A percentile compares a stretch with the other conserved stretches of the same genome.
These are phyloP conservation scores for Cercophora samala DNA, from an alignment of 495 filamentous ascomycete genomes.

Conservation along the genomic window DNA sequence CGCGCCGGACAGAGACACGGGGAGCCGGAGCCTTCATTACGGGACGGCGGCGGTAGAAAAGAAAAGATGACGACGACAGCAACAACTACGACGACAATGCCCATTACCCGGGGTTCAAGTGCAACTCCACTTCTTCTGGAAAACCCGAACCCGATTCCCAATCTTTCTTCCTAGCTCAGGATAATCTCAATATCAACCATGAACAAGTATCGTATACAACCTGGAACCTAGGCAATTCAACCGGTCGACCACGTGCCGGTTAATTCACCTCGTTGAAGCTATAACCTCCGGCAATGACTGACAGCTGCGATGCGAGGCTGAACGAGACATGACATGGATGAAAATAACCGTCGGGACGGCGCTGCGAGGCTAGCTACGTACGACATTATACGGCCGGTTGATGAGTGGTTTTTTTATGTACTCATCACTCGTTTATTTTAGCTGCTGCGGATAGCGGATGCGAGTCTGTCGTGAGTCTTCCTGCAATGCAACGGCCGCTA, in stretches of 20 bases:
- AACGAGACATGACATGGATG: not conserved
- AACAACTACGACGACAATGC: not conserved
- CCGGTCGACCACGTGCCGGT: conserved; percentile 11
- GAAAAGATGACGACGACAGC: not conserved
- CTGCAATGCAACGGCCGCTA: conserved; percentile 8
- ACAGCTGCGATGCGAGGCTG: conserved; percentile 20
- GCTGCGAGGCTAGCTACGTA: conserved; percentile 10
- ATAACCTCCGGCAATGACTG: conserved; percentile 1
- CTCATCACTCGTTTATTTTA: not conserved
- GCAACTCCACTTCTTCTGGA: conserved; percentile 21
- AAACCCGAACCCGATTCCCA: not conserved
- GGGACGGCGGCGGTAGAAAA: not conserved
- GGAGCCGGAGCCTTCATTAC: not conserved
- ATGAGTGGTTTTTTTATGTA: not conserved
- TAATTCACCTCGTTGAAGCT: conserved; percentile 10
- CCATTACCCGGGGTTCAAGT: not conserved
- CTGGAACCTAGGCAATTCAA: not conserved
- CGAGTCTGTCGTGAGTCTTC: not conserved
- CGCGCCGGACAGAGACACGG: not conserved
- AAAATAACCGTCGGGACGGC: conserved; percentile 23
- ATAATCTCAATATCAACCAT: not conserved
- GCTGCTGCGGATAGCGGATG: not conserved
- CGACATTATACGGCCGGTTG: not conserved
- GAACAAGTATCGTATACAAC: not conserved
- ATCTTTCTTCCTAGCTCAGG: not conserved